Conservation (phyloP, 192 early-diverging fungal species). For the Coemansia sp. region DNA sequence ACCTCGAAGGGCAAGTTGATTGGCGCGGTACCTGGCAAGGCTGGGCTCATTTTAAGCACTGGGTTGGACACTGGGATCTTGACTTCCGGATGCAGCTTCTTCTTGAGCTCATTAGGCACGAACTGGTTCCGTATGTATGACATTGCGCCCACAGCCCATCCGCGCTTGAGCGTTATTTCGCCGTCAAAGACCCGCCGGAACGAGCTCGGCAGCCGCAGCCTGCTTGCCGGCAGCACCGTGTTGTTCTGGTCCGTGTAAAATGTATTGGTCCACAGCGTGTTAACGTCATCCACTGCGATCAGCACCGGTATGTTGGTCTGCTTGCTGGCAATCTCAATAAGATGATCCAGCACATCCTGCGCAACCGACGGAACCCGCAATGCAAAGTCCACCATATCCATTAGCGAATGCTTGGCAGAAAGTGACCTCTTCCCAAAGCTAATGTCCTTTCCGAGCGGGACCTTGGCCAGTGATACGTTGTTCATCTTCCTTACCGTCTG, state of each 20-base stretch:
- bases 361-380: constrained; percentile 34
- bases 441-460: constrained; percentile 35
- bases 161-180: constrained; percentile 14
- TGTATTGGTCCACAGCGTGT: constrained; percentile 44
- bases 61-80: constrained; percentile 35
- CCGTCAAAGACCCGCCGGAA: constrained; percentile 49
- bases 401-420: constrained; percentile 21
- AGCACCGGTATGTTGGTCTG: constrained; percentile 47
- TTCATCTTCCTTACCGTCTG: constrained; percentile 18
- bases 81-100: constrained; percentile 26
- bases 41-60: constrained; percentile 21
- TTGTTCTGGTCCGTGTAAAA: constrained; percentile 44
- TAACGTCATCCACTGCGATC: constrained; percentile 49
- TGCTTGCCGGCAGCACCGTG: constrained; percentile 22
- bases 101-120: constrained; percentile 34
- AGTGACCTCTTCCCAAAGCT: constrained; percentile 34
- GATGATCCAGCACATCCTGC: constrained; percentile 35
- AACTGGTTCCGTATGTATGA: constrained; percentile 35
- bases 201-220: constrained; percentile 36
- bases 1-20: constrained; percentile 39
- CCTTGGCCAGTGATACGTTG: constrained; percentile 24
- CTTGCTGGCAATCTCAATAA: constrained; percentile 33
- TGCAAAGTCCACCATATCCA: constrained; percentile 33
- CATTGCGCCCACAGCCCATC: constrained; percentile 42
- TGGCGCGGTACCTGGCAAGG: no score